These are phyloP conservation scores for Talaromyces sp. DNA, from an alignment of 2,329 filamentous ascomycete species.

Conservation along the genomic window DNA sequence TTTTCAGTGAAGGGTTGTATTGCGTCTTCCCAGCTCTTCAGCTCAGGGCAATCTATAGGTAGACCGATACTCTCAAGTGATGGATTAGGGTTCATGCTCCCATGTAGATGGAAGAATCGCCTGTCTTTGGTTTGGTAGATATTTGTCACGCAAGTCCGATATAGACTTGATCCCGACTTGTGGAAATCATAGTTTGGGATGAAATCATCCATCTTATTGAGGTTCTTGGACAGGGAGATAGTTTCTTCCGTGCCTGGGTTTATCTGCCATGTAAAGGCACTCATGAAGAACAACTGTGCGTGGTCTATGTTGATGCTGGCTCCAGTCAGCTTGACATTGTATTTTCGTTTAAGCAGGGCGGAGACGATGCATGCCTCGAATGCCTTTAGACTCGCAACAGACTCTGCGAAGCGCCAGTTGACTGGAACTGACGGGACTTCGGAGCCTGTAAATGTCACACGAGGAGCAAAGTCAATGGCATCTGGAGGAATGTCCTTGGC, in stretches of 20 bases:
- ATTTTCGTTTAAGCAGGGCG: neutral
- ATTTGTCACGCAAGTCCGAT: conserved; percentile 1
- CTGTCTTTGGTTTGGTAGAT: conserved; percentile 2
- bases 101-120: conserved; percentile 1
- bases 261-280: neutral
- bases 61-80: conserved; percentile 1
- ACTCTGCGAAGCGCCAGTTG: conserved; percentile 4
- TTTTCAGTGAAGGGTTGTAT: neutral
- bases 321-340: neutral
- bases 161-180: neutral
- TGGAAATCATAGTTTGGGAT: conserved; percentile 1
- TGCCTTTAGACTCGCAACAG: conserved; percentile 2
- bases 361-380: conserved; percentile 1
- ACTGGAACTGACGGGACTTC: neutral
- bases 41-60: neutral
- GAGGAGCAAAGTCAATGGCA: neutral
- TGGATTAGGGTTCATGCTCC: conserved; percentile 1
- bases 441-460: neutral
- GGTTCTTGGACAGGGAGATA: neutral
- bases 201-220: neutral
- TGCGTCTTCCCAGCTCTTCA: neutral
- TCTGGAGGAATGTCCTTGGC: neutral
- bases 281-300: conserved; percentile 1
- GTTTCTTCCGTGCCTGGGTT: neutral
- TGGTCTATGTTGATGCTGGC: conserved; percentile 2